phyloP scores from a whole-genome alignment of 192 early-diverging fungal species.

The Backusella psychrophila region DNA sequence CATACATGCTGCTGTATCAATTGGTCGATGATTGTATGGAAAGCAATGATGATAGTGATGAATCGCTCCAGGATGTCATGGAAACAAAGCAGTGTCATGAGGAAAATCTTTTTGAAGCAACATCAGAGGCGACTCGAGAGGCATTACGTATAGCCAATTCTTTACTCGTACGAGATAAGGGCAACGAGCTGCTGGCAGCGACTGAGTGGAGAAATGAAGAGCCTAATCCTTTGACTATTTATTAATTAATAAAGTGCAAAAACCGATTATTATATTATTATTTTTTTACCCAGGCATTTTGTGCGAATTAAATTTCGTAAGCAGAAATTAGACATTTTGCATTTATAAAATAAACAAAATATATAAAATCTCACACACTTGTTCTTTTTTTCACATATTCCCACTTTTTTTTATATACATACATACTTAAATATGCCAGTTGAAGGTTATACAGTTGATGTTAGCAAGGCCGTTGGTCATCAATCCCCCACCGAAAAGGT shows the following conservation, averaged over 20 bases:
- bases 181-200: background rate
- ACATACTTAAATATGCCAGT: constrained; percentile 15
- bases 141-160: constrained; percentile 11
- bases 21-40: background rate
- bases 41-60: background rate
- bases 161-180: background rate
- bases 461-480: constrained; percentile 56
- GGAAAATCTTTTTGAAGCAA: background rate
- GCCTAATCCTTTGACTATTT: constrained; percentile 3
- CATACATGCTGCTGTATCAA: constrained; percentile 74
- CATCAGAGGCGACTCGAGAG: background rate
- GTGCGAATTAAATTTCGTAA: constrained; percentile 13
- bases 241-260: background rate
- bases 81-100: background rate
- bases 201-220: background rate
- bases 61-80: background rate
- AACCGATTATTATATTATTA: background rate
- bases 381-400: background rate
- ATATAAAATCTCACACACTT: background rate
- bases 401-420: background rate
- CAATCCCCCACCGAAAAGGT: constrained; percentile 42
- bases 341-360: background rate
- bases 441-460: constrained; percentile 45
- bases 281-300: background rate
- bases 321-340: constrained; percentile 2